Conservation (phyloP, 495 filamentous ascomycete genomes). For the Viridothelium virens region DNA sequence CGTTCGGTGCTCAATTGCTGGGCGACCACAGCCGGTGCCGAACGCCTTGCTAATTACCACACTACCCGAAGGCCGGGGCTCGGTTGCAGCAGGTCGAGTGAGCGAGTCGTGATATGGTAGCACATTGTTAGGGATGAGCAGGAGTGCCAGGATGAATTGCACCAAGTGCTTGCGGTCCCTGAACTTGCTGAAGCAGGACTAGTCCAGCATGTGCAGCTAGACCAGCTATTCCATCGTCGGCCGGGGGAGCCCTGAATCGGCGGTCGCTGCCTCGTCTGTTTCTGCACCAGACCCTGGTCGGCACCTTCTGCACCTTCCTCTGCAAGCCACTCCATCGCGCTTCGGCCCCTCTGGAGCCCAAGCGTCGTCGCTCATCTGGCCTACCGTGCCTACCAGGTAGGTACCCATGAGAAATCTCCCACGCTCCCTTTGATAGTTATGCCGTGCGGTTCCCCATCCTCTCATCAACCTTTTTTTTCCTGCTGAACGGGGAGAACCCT, state of each 20-base stretch:
- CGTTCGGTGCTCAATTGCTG: neutral
- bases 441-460: too few relatives aligned
- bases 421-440: too few relatives aligned
- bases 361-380: conserved; percentile 2
- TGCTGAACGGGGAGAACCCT: neutral
- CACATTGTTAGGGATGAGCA: too few relatives aligned
- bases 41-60: neutral
- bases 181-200: too few relatives aligned
- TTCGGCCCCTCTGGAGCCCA: neutral
- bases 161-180: too few relatives aligned
- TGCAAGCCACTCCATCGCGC: conserved; percentile 5
- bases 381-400: neutral
- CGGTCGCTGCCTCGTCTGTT: neutral
- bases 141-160: too few relatives aligned
- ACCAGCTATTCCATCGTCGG: neutral
- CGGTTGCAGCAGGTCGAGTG: neutral
- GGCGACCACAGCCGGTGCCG: too few relatives aligned
- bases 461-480: neutral
- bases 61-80: neutral
- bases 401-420: too few relatives aligned
- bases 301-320: neutral
- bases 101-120: too few relatives aligned
- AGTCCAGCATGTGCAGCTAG: too few relatives aligned
- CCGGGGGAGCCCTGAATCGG: neutral
- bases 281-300: neutral